Evolutionary conservation across 768 basidiomycete species (phyloP).

Genomic region (Panaeolus papilionaceus): DNA sequence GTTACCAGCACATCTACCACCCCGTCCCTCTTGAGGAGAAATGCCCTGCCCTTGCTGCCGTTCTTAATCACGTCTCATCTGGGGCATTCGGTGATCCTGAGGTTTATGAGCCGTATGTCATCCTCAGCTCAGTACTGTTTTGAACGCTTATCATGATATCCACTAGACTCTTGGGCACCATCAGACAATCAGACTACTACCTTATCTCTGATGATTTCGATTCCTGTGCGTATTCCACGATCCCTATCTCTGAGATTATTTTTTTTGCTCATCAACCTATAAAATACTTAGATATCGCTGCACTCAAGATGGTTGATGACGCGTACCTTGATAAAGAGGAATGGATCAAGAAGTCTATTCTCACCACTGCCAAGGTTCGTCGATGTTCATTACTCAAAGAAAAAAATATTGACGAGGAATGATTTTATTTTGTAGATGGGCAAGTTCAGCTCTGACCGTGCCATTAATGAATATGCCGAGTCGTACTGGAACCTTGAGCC

Average conservation of each 20-base stretch:
- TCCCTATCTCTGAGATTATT: not conserved
- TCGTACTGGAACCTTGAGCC: constrained; percentile 83
- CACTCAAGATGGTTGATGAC: constrained; percentile 86
- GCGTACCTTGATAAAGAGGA: constrained; percentile 83
- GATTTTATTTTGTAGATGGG: constrained; percentile 70
- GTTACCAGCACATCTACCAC: constrained; percentile 87
- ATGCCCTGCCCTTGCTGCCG: constrained; percentile 81
- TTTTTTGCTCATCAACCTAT: constrained; percentile 9
- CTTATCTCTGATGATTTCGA: constrained; percentile 93
- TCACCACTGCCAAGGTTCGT: constrained; percentile 75
- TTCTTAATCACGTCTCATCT: constrained; percentile 74
- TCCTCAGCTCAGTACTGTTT: not conserved
- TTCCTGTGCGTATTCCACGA: constrained; percentile 63
- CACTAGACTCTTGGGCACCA: constrained; percentile 71
- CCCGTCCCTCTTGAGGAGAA: constrained; percentile 82
- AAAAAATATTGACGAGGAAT: not conserved
- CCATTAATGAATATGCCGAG: constrained; percentile 92
- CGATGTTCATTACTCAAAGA: not conserved
- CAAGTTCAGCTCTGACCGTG: constrained; percentile 95
- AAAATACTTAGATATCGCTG: constrained; percentile 67
- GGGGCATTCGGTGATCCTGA: constrained; percentile 82
- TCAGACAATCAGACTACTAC: constrained; percentile 79
- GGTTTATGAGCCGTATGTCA: constrained; percentile 87
- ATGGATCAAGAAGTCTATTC: constrained; percentile 93
- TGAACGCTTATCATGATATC: constrained; percentile 26